Conservation (phyloP, 768 basidiomycete species). For the Lentinula detonsa region DNA sequence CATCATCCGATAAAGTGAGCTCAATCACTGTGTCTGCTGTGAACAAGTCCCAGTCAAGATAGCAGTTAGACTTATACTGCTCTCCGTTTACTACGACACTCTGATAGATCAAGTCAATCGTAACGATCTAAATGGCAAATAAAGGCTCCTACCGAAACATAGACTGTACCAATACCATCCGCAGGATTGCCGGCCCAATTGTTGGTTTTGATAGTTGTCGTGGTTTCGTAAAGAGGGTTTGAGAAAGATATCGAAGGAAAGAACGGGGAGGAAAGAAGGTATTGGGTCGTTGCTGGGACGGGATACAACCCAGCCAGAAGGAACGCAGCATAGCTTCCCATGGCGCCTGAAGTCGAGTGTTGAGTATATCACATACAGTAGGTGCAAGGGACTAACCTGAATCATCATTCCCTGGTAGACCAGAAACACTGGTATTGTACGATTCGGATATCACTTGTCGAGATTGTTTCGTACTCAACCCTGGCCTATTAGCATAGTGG, state of each 20-base stretch:
- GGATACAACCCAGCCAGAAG: conserved; percentile 59
- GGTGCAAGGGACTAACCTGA: background rate
- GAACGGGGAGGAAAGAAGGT: conserved; percentile 56
- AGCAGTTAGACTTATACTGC: conserved; percentile 58
- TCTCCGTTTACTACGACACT: conserved; percentile 52
- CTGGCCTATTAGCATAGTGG: conserved; percentile 59
- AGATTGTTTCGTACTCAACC: conserved; percentile 50
- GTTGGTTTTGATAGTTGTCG: conserved; percentile 45
- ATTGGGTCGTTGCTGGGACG: conserved; percentile 53
- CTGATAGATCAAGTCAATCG: conserved; percentile 19
- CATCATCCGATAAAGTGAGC: conserved; percentile 48
- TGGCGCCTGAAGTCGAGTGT: conserved; percentile 36
- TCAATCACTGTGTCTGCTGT: conserved; percentile 45
- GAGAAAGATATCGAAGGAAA: conserved; percentile 56
- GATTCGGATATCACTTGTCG: conserved; percentile 48
- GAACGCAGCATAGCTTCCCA: conserved; percentile 58
- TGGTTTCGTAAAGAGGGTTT: conserved; percentile 52
- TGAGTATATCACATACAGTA: background rate
- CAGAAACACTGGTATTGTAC: conserved; percentile 51
- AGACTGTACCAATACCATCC: conserved; percentile 47
- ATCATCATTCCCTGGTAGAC: conserved; percentile 60
- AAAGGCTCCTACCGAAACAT: conserved; percentile 39
- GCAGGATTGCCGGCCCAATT: conserved; percentile 49
- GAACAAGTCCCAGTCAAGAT: conserved; percentile 63
- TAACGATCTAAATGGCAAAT: background rate